Base-by-base conservation (phyloP, 2,329 filamentous ascomycete species). In the Penicillium vulpinum region DNA sequence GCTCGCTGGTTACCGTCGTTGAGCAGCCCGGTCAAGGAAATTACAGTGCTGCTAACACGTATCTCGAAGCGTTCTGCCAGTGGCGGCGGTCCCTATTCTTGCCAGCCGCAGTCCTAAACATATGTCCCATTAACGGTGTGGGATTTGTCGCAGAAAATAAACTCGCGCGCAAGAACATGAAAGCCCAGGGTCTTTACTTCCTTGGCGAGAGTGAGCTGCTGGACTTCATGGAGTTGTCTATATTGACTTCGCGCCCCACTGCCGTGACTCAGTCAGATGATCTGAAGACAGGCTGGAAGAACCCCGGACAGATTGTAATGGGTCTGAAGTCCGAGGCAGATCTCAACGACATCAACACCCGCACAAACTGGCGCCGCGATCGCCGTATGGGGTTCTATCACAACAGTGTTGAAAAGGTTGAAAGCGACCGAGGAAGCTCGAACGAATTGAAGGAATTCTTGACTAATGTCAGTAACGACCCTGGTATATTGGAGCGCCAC, bases 1-100 rank as follows among this genome's bases (percentile, higher is more conserved):
- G 56, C 10, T 36, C 67, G 5, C 58, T 55, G 11, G 61, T 67
- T 60, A 40, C 56, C 4, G 49, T 53, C 7, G 65, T 67, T 21
- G 39, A 16, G 16, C 33, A 35, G 16, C 11, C 33, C 33, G 33
- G 33, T 35, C 33, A 35, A 16, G 33, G 11, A 35, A 35, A 35
- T 16, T 35, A 35, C 33, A 16, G 11, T 16, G 33, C 11, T 13
- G 33, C 33, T 4, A 35, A 35, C 33, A 35, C 33, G 10, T 35
- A 13, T 16, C 33, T 35, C 11, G 33, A 35, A 13, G 10, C 33
- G 11, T 35, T 35, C 16, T 11, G 10, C 11, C 33, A 35, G 33
- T 35, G 16, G 11, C 10, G 33, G 16, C 10, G 11, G 16, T 13
- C 11, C 33, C 33, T 35, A 4, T 11, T 4, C 16, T 16, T 35